phyloP scores from a whole-genome alignment of 2,329 filamentous ascomycete species.

The Ceratocystis diversiconidia region DNA sequence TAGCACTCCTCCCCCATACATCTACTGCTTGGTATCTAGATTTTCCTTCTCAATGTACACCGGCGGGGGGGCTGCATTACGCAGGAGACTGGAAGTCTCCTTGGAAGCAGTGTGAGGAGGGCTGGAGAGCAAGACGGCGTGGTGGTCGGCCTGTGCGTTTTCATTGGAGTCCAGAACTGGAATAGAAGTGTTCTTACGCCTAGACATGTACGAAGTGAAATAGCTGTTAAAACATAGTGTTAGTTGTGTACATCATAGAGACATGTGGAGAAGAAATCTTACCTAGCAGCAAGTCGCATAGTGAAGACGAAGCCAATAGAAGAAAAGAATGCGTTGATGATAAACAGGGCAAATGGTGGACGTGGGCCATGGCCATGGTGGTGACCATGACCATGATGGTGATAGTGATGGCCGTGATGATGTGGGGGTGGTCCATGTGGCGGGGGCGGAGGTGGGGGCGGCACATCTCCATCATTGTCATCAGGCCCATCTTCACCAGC shows the following conservation, averaged over 20 bases:
- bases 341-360: constrained; percentile 4
- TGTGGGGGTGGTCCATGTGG: constrained; percentile 7
- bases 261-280: not conserved
- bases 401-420: not conserved
- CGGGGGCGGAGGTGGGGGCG: not conserved
- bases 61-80: constrained; percentile 8
- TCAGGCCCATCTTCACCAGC: not conserved
- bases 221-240: not conserved
- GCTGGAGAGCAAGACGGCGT: not conserved
- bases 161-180: not conserved
- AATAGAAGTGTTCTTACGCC: not conserved
- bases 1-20: not conserved
- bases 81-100: constrained; percentile 9
- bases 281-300: constrained; percentile 7
- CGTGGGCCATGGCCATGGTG: not conserved
- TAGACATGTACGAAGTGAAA: not conserved
- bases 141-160: not conserved
- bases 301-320: constrained; percentile 10
- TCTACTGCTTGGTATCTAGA: not conserved
- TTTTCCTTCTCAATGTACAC: constrained; percentile 6
- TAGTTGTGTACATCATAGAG: not conserved
- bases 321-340: constrained; percentile 11
- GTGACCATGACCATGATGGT: not conserved
- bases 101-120: not conserved
- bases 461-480: not conserved